Evolutionary conservation across 345 rosid genomes (phyloP).

Genomic region (Microcos paniculata): DNA sequence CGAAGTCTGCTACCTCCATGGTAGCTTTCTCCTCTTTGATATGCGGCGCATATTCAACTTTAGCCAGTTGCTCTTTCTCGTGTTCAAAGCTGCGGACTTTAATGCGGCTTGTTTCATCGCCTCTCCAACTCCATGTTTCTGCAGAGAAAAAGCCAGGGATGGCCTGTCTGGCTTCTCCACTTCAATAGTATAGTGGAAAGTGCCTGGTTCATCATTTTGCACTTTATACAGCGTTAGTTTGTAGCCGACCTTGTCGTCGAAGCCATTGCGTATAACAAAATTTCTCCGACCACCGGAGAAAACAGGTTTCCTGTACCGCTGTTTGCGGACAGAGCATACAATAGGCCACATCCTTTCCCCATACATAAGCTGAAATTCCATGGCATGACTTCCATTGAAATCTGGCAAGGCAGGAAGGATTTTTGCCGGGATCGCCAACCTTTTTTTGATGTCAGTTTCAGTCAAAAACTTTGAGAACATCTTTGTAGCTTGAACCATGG

Average conservation of each 20-base stretch:
- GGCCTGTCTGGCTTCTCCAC: neutral
- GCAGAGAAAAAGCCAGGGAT: too few species aligned
- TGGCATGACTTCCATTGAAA: neutral
- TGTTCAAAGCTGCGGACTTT: too few species aligned
- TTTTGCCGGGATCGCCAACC: constrained; percentile 2
- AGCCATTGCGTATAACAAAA: neutral
- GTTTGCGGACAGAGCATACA: constrained; percentile 2
- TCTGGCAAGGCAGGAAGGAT: neutral
- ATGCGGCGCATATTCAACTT: too few species aligned
- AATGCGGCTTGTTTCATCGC: too few species aligned
- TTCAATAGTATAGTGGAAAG: neutral
- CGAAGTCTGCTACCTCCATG: too few species aligned
- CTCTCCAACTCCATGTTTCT: too few species aligned
- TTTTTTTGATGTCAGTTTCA: neutral
- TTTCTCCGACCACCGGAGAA: constrained; percentile 7
- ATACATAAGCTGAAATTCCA: neutral
- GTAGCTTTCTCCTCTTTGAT: too few species aligned
- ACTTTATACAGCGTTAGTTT: neutral
- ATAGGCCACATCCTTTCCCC: neutral
- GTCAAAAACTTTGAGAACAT: neutral
- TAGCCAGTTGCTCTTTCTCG: too few species aligned
- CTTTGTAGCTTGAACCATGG: neutral
- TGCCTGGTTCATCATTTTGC: neutral
- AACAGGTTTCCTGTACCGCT: constrained; percentile 5
- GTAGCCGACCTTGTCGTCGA: neutral